These are phyloP conservation scores for Rhodotorula sp. DNA, from an alignment of 1,284 basidiomycete species.

Conservation along the genomic window DNA sequence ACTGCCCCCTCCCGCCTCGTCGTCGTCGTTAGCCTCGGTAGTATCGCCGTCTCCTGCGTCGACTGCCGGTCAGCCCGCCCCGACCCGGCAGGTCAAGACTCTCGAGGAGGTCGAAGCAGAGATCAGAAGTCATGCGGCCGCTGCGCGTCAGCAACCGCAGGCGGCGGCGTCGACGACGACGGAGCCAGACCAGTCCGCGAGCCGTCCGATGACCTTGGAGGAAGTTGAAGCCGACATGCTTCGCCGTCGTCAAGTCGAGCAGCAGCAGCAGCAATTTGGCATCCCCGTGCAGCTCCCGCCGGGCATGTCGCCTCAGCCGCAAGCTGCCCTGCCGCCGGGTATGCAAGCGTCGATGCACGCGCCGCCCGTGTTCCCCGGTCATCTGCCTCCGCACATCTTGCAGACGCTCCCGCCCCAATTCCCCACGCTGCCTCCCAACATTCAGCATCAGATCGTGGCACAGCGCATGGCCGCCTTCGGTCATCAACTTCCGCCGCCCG, in stretches of 20 bases:
- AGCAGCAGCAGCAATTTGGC: slow-evolving; percentile 1
- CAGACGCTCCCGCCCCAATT: slow-evolving; percentile 12
- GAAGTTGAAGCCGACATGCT: slow-evolving; percentile 92
- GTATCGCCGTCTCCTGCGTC: slow-evolving; percentile 14
- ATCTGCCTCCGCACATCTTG: slow-evolving; percentile 6
- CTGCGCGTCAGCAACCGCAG: slow-evolving; percentile 47
- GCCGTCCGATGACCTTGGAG: slow-evolving; percentile 67
- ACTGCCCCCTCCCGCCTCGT: not conserved
- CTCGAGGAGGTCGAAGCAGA: slow-evolving; percentile 52
- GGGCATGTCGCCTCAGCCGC: slow-evolving; percentile 11
- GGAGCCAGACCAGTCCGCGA: not conserved
- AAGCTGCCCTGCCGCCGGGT: not conserved
- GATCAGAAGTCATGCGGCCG: slow-evolving; percentile 42
- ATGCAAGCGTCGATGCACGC: not conserved
- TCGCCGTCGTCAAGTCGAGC: slow-evolving; percentile 13
- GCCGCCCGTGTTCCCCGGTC: not conserved
- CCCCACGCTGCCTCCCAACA: slow-evolving; percentile 6
- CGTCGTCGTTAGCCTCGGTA: not conserved
- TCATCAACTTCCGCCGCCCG: slow-evolving; percentile 41
- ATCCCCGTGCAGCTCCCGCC: slow-evolving; percentile 10
- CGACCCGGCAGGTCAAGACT: slow-evolving; percentile 42
- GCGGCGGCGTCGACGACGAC: not conserved
- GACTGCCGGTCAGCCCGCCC: slow-evolving; percentile 8
- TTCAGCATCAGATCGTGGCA: slow-evolving; percentile 13
- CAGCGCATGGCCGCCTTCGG: slow-evolving; percentile 12